Base-by-base conservation (phyloP, 2,329 filamentous ascomycete genomes). In the Myriosclerotinia scirpicola region DNA sequence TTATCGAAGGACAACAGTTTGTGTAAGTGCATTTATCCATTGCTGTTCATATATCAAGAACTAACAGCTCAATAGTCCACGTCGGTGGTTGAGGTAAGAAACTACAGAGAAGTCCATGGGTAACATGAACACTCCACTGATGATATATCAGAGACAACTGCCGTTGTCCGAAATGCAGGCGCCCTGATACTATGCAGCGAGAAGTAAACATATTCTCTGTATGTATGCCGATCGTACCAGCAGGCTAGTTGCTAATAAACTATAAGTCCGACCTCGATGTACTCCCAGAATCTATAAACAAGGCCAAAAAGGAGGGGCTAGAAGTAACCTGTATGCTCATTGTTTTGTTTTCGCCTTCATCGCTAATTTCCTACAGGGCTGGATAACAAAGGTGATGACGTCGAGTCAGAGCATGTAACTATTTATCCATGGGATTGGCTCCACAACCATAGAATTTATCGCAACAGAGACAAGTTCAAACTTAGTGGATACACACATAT, bases 181-280 rank as follows among this genome's bases (percentile, higher is more conserved):
- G 92, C 76, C 84, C 85, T 66, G 84, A 87, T 68, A 93, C 90
- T 5, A 86, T 83, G 76, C 90, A 93, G 77, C 81, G 89, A 36
- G 83, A 85, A 61, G 81, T 90, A 65, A 84, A 92, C 73, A 91
- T 87, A 0, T 91, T 91, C 72, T 81, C 83, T 14, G 64, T 66
- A 46, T 44, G 46, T 20, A 17, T 17, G 30, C n/a, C 30, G n/a
- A 26, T 52, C 14, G 5, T 11, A 17, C 17, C 5, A 17, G 20
- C 38, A 34, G 2, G n/a, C 2, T 50, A 40, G n/a, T 5, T 12
- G n/a, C 46, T 61, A 12, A 61, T 44, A 50, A 50, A 11, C 8
- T 11, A 26, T 44, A 36, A 61, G 58, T 52, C 58, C 26, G 30
- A 61, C 8, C 44, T 61, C 34, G 20, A 46, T 6, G 2, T 14